These are phyloP conservation scores for Rhizopus arrhizus DNA, from an alignment of 371 early-diverging fungal genomes.

Conservation along the genomic window DNA sequence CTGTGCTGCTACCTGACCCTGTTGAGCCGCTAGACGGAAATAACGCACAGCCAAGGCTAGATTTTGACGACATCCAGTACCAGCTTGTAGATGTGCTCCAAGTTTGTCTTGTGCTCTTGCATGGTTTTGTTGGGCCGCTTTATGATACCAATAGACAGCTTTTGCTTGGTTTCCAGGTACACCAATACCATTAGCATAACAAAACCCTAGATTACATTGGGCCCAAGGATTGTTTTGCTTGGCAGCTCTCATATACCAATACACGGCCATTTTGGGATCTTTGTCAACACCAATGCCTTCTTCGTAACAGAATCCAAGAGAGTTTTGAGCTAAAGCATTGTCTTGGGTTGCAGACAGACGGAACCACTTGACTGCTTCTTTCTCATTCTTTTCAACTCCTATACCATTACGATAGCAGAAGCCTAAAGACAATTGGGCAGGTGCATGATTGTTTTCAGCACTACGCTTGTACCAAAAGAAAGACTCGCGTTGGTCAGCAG, in stretches of 20 bases:
- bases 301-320: constrained; percentile 83
- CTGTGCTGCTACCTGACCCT: constrained; percentile 55
- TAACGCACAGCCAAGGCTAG: constrained; percentile 53
- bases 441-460: constrained; percentile 69
- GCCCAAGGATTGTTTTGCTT: constrained; percentile 66
- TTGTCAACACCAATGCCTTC: constrained; percentile 70
- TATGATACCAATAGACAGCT: constrained; percentile 71
- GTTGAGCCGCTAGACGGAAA: constrained; percentile 60
- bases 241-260: constrained; percentile 68
- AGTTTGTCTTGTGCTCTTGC: constrained; percentile 78
- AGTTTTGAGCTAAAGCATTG: constrained; percentile 79
- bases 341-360: constrained; percentile 67
- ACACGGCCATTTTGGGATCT: constrained; percentile 59
- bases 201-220: constrained; percentile 71
- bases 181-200: constrained; percentile 77
- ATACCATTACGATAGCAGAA: constrained; percentile 80
- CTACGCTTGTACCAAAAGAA: constrained; percentile 75
- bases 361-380: constrained; percentile 73
- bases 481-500: constrained; percentile 59
- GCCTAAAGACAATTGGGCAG: constrained; percentile 81
- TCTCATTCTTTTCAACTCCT: constrained; percentile 68
- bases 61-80: constrained; percentile 66
- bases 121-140: constrained; percentile 54
- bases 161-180: constrained; percentile 52
- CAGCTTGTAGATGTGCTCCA: constrained; percentile 77